These are phyloP conservation scores for Darksidea phi DNA, from an alignment of 495 filamentous ascomycete species.

Conservation along the genomic window DNA sequence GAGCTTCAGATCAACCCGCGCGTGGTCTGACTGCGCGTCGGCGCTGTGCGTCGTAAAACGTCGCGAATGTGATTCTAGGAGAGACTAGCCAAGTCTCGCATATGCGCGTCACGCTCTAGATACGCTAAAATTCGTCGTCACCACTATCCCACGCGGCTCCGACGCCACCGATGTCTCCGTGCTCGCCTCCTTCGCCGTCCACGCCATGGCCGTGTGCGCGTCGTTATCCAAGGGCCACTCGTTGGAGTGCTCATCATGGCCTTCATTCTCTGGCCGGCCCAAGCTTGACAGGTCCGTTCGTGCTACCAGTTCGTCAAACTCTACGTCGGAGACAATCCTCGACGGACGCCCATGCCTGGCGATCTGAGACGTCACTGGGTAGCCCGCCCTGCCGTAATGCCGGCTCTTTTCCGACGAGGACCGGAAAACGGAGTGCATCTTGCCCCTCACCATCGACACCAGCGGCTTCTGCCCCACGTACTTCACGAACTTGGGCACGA, in stretches of 20 bases:
- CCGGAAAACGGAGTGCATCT: no score
- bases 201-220: not conserved
- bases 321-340: not conserved
- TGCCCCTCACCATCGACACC: no score
- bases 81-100: no score
- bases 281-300: not conserved
- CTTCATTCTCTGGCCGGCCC: constrained; percentile 18
- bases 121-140: not conserved
- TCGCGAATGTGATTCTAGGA: no score
- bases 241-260: not conserved
- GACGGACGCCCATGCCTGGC: no score
- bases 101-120: no score
- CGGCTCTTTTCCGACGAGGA: no score
- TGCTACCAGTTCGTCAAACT: constrained; percentile 11
- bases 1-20: no score
- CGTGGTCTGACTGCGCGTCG: no score
- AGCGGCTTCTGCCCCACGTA: not conserved
- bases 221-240: not conserved
- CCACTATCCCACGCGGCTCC: not conserved
- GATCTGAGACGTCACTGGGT: no score
- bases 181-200: not conserved
- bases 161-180: not conserved
- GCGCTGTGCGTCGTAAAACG: no score
- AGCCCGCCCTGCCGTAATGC: no score
- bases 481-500: constrained; percentile 4